Evolutionary conservation across 352 stramenopile genomes (phyloP), one percentile per base, ranked within the genome.

Genomic region (Phytophthora ramorum): DNA sequence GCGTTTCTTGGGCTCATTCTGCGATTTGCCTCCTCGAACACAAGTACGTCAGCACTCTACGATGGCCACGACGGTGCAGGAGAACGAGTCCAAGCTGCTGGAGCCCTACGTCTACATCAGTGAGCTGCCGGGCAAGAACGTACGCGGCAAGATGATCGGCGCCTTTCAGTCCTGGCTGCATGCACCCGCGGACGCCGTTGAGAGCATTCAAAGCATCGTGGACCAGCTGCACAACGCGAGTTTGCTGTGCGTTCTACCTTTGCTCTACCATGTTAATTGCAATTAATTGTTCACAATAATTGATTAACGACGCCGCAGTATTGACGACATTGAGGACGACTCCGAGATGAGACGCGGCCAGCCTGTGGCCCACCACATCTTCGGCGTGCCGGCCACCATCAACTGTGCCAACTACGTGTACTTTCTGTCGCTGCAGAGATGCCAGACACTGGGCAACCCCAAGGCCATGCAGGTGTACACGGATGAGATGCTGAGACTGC

Each of bases 321-420:
- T 99, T 50, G 97, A 99, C 75, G 97, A 99, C 69, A 99, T 99
- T 77, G 97, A 99, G 78, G 97, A 99, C 78, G 97, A 97, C 73
- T 98, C 91, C 40, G 97, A 98, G 73, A 84, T 99, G 67, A 81
- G 97, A 13, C 81, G 97, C 6, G 97, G 97, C n/a, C 78, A 90
- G 56, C 96, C 96, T 7, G 96, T 99, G 16, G 95, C 97, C 19
- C 97, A 99, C 76, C 83, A 87, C 3, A 98, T 99, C 73, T 99
- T 98, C 73, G 97, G 97, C 34, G 79, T 99, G 7, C 89, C 97
- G 0, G 87, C 90, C 30, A 98, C 96, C n/a, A 98, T 99, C 72
- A 99, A 99, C 78, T 97, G 87, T 59, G 96, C 96, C 52, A 99
- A 99, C 71, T 99, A 99, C 75, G 95, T 98, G 8, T 99, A 99